Base-by-base conservation (phyloP, 1,139 yeast species). In the Hemisphaericaspora subhashii region DNA sequence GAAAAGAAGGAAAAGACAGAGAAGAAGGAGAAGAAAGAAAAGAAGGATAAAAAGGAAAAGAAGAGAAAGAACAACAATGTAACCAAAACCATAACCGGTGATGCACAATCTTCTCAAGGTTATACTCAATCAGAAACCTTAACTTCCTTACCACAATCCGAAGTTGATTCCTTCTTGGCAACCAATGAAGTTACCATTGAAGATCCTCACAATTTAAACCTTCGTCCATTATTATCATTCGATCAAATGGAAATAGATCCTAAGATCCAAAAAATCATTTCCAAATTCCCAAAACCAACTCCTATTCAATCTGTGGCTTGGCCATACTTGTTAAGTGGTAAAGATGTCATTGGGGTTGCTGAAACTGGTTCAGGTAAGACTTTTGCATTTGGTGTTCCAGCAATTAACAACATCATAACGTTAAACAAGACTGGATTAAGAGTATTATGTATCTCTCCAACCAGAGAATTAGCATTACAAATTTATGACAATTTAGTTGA, bases 361-460 rank as follows among this genome's bases (percentile, higher is more conserved):
- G 98, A 92, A 67, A 92, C 98, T 10, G 98, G 98, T 33, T 88
- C 96, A 0, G 98, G 98, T 55, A 92, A 92, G 64, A 92, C 98
- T 0, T 83, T 90, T 64, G 98, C 98, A 1, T 92, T 92, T 60
- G 96, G 98, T 56, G 95, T 92, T 14, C 99, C 99, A 32, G 97
- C 97, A n/a, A 77, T 92, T 42, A 77, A 88, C 60, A 81, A 81
- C 49, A 68, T 89, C 47, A 60, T 74, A 40, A 62, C 69, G 35
- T 53, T 56, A 31, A 28, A 32, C 3, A 66, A 69, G 35, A 64
- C 66, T 31, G 86, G 86, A 13, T 73, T 86, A 42, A 79, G 80
- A 52, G 95, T 89, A 5, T 74, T 94, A 46, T 88, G 86, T 45
- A 83, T 92, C 39, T 89, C 98, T 2, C 99, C 99, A 43, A 92